Evolutionary conservation across 441 rosid genomes (phyloP).

Genomic region (Melastoma candidum): DNA sequence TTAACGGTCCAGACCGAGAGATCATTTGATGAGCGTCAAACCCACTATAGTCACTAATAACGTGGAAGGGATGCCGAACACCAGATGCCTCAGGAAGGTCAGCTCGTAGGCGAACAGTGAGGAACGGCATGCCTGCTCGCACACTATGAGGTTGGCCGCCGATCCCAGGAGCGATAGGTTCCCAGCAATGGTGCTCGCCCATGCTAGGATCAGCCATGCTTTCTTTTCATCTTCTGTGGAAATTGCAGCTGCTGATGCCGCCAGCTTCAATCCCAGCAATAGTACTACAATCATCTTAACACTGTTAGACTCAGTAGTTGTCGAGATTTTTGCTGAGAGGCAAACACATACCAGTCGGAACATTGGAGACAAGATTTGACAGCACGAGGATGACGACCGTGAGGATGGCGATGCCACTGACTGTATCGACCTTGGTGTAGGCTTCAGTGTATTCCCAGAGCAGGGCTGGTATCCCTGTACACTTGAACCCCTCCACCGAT

Average conservation of each 20-base stretch:
- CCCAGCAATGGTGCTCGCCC: slow-evolving; percentile 16
- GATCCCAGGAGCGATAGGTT: slow-evolving; percentile 10
- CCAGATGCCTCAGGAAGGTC: slow-evolving; percentile 16
- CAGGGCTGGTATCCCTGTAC: slow-evolving; percentile 65
- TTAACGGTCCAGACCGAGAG: too few species aligned
- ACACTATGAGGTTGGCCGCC: slow-evolving; percentile 17
- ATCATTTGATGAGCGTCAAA: slow-evolving; percentile 8
- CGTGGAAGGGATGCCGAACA: slow-evolving; percentile 17
- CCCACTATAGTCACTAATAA: slow-evolving; percentile 10
- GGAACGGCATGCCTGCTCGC: slow-evolving; percentile 13
- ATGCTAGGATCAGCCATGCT: slow-evolving; percentile 14
- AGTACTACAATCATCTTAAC: slow-evolving; percentile 3
- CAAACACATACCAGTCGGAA: slow-evolving; percentile 50
- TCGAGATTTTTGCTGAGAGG: too few species aligned
- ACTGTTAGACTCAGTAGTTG: too few species aligned
- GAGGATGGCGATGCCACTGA: slow-evolving; percentile 42
- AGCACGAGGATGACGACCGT: slow-evolving; percentile 52
- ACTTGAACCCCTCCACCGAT: slow-evolving; percentile 69
- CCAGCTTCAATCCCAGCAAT: slow-evolving; percentile 9
- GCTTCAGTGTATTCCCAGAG: slow-evolving; percentile 75
- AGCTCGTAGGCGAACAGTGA: slow-evolving; percentile 5
- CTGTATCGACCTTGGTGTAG: slow-evolving; percentile 33
- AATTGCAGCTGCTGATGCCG: slow-evolving; percentile 11
- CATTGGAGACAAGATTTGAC: slow-evolving; percentile 75
- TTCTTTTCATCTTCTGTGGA: slow-evolving; percentile 11